Base-by-base conservation (phyloP, 306 rosid species). In the Ceratonia siliqua region DNA sequence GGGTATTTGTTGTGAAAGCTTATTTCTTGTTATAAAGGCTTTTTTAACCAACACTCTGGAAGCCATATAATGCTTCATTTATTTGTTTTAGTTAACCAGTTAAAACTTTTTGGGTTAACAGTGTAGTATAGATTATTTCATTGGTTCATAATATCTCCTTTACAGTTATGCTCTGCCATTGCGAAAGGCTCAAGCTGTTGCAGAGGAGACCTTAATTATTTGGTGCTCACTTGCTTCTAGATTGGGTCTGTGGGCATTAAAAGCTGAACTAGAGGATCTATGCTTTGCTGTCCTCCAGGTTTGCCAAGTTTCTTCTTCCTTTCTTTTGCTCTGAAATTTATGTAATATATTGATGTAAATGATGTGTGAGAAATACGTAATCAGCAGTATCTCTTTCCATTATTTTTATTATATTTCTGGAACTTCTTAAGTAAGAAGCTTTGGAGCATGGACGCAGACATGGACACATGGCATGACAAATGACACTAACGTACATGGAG, bases 161-260 rank as follows among this genome's bases (percentile, higher is more conserved):
- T 71, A 82, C 90, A 94, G 97, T 78, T 85, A 88, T 55, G 97
- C 96, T 53, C 83, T 94, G 64, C 96, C 96, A 15, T 73, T 81
- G 82, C 90, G 77, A 24, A 91, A 94, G 79, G 97, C 98, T 78
- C 91, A 94, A 87, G 97, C 98, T 81, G 90, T 94, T 72, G 97
- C 98, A 56, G 88, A 81, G 84, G 98, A 94, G 86, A 94, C 98
- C 75, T 87, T 94, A 74, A 89, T 87, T 72, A 86, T 94, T 79
- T 94, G 98, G 98, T 91, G 98, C 64, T 91, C 96, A 46, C 98
- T 94, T 79, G 98, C 98, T 68, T 94, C 97, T 75, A 87, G 92
- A 83, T 84, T 94, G 88, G 98, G 98, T 63, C 85, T 94, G 69
- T 94, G 98, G 97, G 93, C 96, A 6, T 77, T 94, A 91, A 89